Base-by-base conservation (phyloP, 208 protist species). In the Trypanosoma conorhini region DNA sequence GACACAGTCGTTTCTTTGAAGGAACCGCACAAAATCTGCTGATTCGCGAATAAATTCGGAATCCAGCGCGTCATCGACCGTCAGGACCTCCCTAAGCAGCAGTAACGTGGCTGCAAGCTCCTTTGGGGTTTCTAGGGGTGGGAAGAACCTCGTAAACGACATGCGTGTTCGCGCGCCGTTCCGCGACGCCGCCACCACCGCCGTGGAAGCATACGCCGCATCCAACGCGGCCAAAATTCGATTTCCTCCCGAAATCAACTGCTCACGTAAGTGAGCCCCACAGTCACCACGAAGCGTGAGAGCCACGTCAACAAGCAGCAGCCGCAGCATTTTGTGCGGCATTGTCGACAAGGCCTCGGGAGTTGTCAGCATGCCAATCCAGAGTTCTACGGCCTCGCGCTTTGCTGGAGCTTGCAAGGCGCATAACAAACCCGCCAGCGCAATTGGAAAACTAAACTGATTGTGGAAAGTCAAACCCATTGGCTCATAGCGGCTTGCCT, bases 331-430 rank as follows among this genome's bases (percentile, higher is more conserved):
- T 55, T 62, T 67, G 5, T 51, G 35, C 5, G 40, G 15, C 38
- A 70, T 33, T 30, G n/a, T 15, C 10, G 51, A 26, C 30, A 77
- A 28, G 26, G 26, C 9, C 22, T 62, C 17, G 38, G 58, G 48
- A 56, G 42, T 24, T 19, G 72, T 72, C 19, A 77, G 0, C 5
- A 77, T 58, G 35, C 66, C 72, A 60, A 72, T 38, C 72, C 72
- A 77, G 33, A 70, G 19, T 50, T 67, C 51, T 21, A 77, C 54
- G 19, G 59, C 64, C 44, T 77, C 59, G 19, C 12, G 9, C 40
- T 72, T 70, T 21, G 26, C 10, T 26, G 28, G 12, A 19, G 59
- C 72, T 31, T 40, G 42, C 26, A 77, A 17, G 1, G 24, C 13
- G 10, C n/a, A 26, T 7, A 70, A 21, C 13, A 66, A 57, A 0